Evolutionary conservation across 352 stramenopile species (phyloP), one percentile per base, ranked within the genome.

Genomic region (Nothophytophthora sp.): DNA sequence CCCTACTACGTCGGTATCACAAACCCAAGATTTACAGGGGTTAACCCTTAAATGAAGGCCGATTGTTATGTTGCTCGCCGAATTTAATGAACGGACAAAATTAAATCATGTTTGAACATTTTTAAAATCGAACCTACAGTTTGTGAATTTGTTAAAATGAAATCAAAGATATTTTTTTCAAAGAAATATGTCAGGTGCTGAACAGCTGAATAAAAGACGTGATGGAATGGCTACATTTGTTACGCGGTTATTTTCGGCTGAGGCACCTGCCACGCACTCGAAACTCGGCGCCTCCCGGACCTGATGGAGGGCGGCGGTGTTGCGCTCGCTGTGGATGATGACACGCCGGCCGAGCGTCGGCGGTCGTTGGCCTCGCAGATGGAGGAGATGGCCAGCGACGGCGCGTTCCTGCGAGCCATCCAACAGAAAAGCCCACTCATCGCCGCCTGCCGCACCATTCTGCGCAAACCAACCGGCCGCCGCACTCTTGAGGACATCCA

Each of bases 401-500:
- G 55, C 19, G 72, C 73, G 19, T 74, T 88, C 47, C 48, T 67
- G 12, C 55, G 65, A 6, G 49, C 66, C 23, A 71, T 86, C 19
- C 36, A 71, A 54, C 57, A 88, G 34, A 68, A 74, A 9, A 70
- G 67, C 11, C 60, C 75, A 2, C 63, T 88, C 37, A 67, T 90
- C 29, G 59, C 63, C 2, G 46, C 72, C 23, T 86, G 76, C 23
- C 76, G 80, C n/a, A 30, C 55, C 1, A 74, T 92, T 4, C 55
- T 93, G 19, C 50, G 66, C 22, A 90, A 86, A 35, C 49, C 46
- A 0, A 70, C 75, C 1, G 76, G 76, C 2, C 70, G 73, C 29
- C 67, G 83, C 12, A 78, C 76, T n/a, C 56, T 91, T 1, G 83
- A 91, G 27, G 78, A 93, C 29, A 84, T 91, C 28, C 66, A 89